A percentile compares a stretch with the other conserved stretches of the same genome.
These are phyloP conservation scores for Colletotrichum higginsianum DNA, from an alignment of 2,329 filamentous ascomycete species.

Conservation along the genomic window DNA sequence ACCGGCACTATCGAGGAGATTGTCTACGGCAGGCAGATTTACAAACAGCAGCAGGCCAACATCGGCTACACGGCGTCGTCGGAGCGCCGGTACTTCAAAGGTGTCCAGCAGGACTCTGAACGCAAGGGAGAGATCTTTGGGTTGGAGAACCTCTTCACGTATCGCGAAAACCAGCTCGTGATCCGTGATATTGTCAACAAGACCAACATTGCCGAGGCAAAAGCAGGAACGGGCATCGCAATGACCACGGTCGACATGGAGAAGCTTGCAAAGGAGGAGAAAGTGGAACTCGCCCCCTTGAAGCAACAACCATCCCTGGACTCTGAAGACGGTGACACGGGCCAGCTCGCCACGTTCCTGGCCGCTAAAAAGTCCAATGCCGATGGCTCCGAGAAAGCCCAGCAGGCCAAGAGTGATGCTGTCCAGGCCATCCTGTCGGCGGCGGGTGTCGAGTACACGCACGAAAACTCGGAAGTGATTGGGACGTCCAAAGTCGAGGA, in stretches of 20 bases:
- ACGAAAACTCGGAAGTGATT: slow-evolving; percentile 96
- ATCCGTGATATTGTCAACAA: slow-evolving; percentile 98
- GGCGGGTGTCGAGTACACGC: slow-evolving; percentile 93
- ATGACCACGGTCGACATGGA: slow-evolving; percentile 84
- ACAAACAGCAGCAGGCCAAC: slow-evolving; percentile 99
- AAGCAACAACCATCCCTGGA: slow-evolving; percentile 58
- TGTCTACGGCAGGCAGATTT: slow-evolving; percentile 96
- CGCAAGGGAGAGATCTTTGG: slow-evolving; percentile 97
- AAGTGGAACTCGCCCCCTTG: slow-evolving; percentile 56
- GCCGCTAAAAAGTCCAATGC: slow-evolving; percentile 51
- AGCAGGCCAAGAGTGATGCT: slow-evolving; percentile 76
- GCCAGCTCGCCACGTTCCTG: slow-evolving; percentile 66
- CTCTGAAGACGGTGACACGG: slow-evolving; percentile 75
- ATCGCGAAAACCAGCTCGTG: slow-evolving; percentile 83
- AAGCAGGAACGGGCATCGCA: slow-evolving; percentile 85
- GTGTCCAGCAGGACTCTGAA: slow-evolving; percentile 86
- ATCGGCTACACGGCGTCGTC: slow-evolving; percentile 95
- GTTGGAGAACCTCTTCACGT: slow-evolving; percentile 87
- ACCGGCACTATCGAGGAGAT: slow-evolving; percentile 97
- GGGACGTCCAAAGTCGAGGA: slow-evolving; percentile 94
- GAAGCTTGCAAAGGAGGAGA: slow-evolving; percentile 69
- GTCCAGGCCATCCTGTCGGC: slow-evolving; percentile 90
- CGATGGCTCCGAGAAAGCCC: slow-evolving; percentile 59
- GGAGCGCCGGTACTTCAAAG: slow-evolving; percentile 95
- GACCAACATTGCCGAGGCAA: slow-evolving; percentile 95